Evolutionary conservation across 1,139 yeast genomes (phyloP), one percentile per base, ranked within the genome.

Genomic region (Geotrichum carabidarum): DNA sequence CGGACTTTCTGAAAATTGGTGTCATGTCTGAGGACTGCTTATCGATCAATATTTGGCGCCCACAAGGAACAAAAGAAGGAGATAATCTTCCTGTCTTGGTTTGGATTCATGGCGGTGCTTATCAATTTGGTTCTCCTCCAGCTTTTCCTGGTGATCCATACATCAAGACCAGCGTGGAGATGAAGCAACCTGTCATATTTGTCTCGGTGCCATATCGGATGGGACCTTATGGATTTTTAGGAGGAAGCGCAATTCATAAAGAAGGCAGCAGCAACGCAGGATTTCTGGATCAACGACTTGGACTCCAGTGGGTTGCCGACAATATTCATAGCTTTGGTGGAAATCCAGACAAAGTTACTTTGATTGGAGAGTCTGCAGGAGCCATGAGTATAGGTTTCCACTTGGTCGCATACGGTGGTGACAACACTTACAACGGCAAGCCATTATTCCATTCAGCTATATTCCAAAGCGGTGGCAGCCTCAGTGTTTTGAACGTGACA

Each of bases 361-460:
- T 71, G 8, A 63, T 68, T 63, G 76, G 76, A 15, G 73, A 72
- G 57, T 64, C 70, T 47, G 75, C 76, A 0, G 76, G 76, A 8
- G 71, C 73, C 1, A 60, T 63, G 46, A 63, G 70, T 15, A 68
- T 69, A 31, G 64, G 65, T 4, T 65, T 65, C 52, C 66, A 69
- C 27, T 34, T 71, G 58, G 35, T 60, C 1, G 57, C 68, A 4
- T 59, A 63, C 36, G 61, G 59, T 18, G 63, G 68, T 8, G 51
- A 60, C 46, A 41, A 43, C 17, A 45, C 46, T 8, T 60, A 58
- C 34, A 60, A 57, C 2, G 62, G 58, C 34, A 60, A 61, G 27
- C 56, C 59, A 4, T 60, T 60, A 48, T 61, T 70, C 51, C 62
- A 61, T 47, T 69, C 68, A 41, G 72, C 68, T 6, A 66, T 70